phyloP scores from a whole-genome alignment of 1,284 basidiomycete species.

The Neolentinus lepideus region DNA sequence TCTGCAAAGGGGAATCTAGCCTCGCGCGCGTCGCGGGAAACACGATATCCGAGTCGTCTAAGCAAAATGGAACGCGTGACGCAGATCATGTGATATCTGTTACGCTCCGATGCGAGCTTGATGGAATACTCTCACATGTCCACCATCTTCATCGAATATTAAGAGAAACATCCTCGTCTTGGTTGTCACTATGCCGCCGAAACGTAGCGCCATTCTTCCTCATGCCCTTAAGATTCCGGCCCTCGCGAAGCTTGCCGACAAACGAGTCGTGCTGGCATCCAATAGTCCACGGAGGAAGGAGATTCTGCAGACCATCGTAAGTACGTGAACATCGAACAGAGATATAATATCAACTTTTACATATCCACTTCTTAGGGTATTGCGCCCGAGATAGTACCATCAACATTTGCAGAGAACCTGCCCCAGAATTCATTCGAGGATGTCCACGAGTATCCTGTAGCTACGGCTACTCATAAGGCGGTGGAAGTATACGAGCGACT shows the following conservation, averaged over 20 bases:
- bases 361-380: constrained; percentile 55
- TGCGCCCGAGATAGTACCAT: constrained; percentile 82
- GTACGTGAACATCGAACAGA: constrained; percentile 13
- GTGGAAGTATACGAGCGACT: constrained; percentile 89
- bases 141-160: too few species aligned
- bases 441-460: constrained; percentile 88
- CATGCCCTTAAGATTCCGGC: constrained; percentile 67
- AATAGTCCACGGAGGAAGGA: constrained; percentile 82
- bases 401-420: constrained; percentile 83
- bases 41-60: background rate
- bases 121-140: too few species aligned
- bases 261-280: constrained; percentile 80
- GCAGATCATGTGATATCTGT: background rate
- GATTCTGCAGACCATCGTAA: constrained; percentile 75
- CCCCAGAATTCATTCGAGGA: constrained; percentile 64
- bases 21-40: background rate
- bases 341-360: background rate
- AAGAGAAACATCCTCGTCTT: too few species aligned
- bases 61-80: background rate
- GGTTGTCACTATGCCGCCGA: background rate
- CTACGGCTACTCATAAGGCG: constrained; percentile 89
- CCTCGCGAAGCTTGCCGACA: constrained; percentile 66
- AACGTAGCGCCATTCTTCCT: constrained; percentile 42
- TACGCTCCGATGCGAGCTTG: background rate
- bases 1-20: too few species aligned